Evolutionary conservation across 2,329 filamentous ascomycete genomes (phyloP), one percentile per base, ranked within the genome.

Genomic region (Didymella pinodella): DNA sequence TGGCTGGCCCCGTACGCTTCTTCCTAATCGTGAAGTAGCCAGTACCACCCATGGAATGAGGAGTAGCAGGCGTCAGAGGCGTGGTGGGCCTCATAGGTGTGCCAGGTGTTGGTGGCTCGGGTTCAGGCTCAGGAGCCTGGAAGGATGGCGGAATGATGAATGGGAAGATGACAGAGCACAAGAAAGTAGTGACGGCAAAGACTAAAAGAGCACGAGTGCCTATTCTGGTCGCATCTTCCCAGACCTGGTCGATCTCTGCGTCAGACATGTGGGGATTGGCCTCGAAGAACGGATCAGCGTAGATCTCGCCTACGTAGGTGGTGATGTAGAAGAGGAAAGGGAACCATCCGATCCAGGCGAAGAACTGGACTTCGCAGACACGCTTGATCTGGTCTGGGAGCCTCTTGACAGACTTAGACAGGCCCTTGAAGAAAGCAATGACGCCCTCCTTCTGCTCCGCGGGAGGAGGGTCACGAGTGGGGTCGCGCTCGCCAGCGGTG

Each of bases 261-360:
- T 89, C 85, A 0, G 88, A 85, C 83, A 97, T 89, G 74, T 94
- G 80, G 0, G 92, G 93, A 66, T 97, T 90, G 50, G 85, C 81
- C 65, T 88, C 83, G 50, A 97, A 88, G 66, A 85, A 90, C 0
- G 92, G 92, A 72, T 97, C 90, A 18, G 92, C 90, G 69, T 97
- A 97, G 56, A 98, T 91, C 73, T 97, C 92, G 62, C 91, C 93
- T 66, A 97, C 90, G 76, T 95, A 98, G 18, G 92, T 96, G 1
- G 93, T 96, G 5, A 92, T 92, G 80, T 98, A 98, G 79, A 96
- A 97, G 2, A 98, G 84, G 76, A 97, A 93, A 0, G 93, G 93
- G 70, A 97, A 98, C 87, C 94, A 97, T 51, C 92, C 94, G 56
- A 97, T 88, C 93, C 93, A 98, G 5, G 92, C 92, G 61, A 89